These are phyloP conservation scores for Neurospora sp. DNA, from an alignment of 495 filamentous ascomycete species.

Conservation along the genomic window DNA sequence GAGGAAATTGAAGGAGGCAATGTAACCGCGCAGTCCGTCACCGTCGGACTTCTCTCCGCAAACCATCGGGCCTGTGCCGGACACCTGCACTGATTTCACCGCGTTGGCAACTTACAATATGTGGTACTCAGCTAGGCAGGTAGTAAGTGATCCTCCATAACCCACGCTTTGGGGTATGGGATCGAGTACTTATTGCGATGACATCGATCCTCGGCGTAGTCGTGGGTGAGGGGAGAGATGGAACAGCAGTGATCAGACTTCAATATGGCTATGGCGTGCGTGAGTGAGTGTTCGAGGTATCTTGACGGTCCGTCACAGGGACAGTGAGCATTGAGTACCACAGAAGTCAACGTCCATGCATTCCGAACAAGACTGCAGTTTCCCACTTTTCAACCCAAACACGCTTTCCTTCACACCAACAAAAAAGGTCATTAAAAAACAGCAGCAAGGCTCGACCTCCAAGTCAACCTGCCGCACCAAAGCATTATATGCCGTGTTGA, in stretches of 20 bases:
- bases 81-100: background rate
- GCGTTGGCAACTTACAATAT: background rate
- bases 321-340: background rate
- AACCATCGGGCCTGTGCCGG: background rate
- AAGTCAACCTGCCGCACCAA: constrained; percentile 10
- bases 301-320: background rate
- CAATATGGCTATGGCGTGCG: background rate
- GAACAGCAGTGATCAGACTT: background rate
- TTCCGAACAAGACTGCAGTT: background rate
- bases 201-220: background rate
- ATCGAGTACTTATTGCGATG: background rate
- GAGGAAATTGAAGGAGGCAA: background rate
- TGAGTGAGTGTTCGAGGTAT: background rate
- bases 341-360: background rate
- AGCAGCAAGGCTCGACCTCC: background rate
- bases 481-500: constrained; percentile 14
- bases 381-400: background rate
- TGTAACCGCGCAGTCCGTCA: background rate
- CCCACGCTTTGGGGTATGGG: background rate
- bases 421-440: background rate
- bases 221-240: background rate
- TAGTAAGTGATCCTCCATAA: background rate
- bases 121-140: background rate
- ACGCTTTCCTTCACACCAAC: background rate
- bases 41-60: background rate